These are phyloP conservation scores for Alternaria ethzedia DNA, from an alignment of 2,329 filamentous ascomycete species.

Conservation along the genomic window DNA sequence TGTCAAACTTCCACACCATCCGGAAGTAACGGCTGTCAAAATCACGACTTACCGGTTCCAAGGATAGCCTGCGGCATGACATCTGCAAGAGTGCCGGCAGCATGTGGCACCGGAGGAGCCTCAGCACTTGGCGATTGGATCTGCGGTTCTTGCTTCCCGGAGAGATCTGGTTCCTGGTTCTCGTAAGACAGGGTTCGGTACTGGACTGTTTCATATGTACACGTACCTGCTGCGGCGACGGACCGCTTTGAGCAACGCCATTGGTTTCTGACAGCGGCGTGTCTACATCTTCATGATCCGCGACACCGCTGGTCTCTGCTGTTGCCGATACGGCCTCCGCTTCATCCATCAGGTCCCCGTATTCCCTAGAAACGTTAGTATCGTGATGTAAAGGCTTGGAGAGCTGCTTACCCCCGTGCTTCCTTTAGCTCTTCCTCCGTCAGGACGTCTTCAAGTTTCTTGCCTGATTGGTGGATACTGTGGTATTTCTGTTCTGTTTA, in stretches of 20 bases:
- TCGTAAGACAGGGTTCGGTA: conserved; percentile 30
- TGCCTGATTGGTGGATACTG: conserved; percentile 45
- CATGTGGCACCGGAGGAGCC: conserved; percentile 25
- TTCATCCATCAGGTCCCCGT: conserved; percentile 39
- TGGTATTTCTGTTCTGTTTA: conserved; percentile 45
- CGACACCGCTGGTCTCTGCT: conserved; percentile 26
- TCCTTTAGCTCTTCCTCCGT: conserved; percentile 40
- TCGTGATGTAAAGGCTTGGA: no score
- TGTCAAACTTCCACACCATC: conserved; percentile 24
- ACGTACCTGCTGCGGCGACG: conserved; percentile 35
- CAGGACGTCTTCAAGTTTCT: conserved; percentile 45
- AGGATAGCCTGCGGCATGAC: conserved; percentile 46
- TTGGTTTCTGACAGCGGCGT: conserved; percentile 25
- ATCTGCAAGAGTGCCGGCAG: conserved; percentile 22
- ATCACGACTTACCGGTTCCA: conserved; percentile 42
- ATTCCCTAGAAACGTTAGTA: conserved; percentile 36
- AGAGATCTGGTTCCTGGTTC: conserved; percentile 34
- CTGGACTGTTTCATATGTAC: conserved; percentile 15
- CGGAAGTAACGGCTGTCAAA: conserved; percentile 22
- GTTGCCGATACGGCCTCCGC: conserved; percentile 19
- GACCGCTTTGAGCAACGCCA: conserved; percentile 13
- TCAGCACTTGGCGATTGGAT: conserved; percentile 22
- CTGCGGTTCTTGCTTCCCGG: conserved; percentile 30
- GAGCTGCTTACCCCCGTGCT: conserved; percentile 33
- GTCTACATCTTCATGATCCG: conserved; percentile 34